Evolutionary conservation across 805 yeast species (phyloP), one percentile per base, ranked within the genome.

Genomic region (Debaryomyces maramus): DNA sequence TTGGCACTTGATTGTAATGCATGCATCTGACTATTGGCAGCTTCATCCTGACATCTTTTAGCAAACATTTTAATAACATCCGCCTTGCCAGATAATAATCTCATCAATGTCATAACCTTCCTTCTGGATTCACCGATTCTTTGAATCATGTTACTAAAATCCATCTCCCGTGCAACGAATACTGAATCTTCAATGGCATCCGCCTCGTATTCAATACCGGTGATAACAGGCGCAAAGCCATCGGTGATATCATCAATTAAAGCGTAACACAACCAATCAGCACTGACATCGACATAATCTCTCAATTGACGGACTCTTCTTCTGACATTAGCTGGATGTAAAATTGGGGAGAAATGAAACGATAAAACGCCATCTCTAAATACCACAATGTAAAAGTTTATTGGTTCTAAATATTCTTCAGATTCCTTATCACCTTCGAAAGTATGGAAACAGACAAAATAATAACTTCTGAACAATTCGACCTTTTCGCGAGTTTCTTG

Each of bases 401-500:
- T 81, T 17, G 90, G 90, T 53, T 85, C 93, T 56, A 85, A 67
- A 60, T 85, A 90, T 46, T 88, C 95, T 52, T 85, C 93, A 39
- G 86, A 78, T 59, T 82, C 93, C 37, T 56, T 55, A 50, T 91
- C 96, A 17, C 85, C 82, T 58, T 89, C 97, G 65, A 93, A 93
- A 3, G 98, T 87, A 62, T 93, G 97, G 78, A 93, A 93, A 75
- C 96, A 87, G 30, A 93, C 96, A 70, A 93, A 89, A 64, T 93
- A 91, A 65, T 91, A 91, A 50, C 80, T 78, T 52, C 81, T 80
- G 75, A 91, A 91, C 46, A 91, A 71, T 65, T 91, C 99, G 21
- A 91, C 97, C 65, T 91, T 91, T 69, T 91, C 99, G 66, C 99
- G 89, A 17, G 96, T 80, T 67, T 91, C 99, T 67, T 90, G 96